These are phyloP conservation scores for Fraxinus baroniana DNA, from an alignment of 305 asterid species.

Conservation along the genomic window DNA sequence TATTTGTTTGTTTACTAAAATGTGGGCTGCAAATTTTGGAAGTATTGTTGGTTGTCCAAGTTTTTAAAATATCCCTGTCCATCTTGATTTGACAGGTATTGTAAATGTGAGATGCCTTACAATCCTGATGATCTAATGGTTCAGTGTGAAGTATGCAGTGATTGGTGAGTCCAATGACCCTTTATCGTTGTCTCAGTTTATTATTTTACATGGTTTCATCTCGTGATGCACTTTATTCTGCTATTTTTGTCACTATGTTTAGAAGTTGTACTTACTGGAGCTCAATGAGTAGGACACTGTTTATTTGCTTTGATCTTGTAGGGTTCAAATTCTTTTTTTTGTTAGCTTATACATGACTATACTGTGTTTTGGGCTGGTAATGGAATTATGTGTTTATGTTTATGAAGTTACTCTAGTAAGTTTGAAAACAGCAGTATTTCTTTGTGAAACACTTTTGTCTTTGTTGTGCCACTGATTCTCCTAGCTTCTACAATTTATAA, in stretches of 20 bases:
- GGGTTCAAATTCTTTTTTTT: neutral
- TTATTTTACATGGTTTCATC: slow-evolving; percentile 1
- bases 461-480: neutral
- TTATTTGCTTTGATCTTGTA: slow-evolving; percentile 10
- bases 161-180: slow-evolving; percentile 56
- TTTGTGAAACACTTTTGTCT: neutral
- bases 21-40: neutral
- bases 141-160: slow-evolving; percentile 80
- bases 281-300: neutral
- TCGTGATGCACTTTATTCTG: neutral
- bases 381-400: neutral
- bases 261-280: neutral
- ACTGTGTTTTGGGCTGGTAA: neutral
- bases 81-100: slow-evolving; percentile 52
- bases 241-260: slow-evolving; percentile 14
- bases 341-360: neutral
- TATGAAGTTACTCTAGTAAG: neutral
- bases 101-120: slow-evolving; percentile 94
- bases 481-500: slow-evolving; percentile 1
- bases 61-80: slow-evolving; percentile 14
- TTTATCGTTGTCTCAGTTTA: slow-evolving; percentile 10
- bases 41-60: slow-evolving; percentile 16
- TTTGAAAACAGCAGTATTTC: neutral
- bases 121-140: slow-evolving; percentile 90
- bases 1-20: neutral